Percentiles rank a stretch among this genome's conserved stretches.
phyloP scores from a whole-genome alignment of 2,329 filamentous ascomycete genomes.

The Arthrobotrys sinensis region DNA sequence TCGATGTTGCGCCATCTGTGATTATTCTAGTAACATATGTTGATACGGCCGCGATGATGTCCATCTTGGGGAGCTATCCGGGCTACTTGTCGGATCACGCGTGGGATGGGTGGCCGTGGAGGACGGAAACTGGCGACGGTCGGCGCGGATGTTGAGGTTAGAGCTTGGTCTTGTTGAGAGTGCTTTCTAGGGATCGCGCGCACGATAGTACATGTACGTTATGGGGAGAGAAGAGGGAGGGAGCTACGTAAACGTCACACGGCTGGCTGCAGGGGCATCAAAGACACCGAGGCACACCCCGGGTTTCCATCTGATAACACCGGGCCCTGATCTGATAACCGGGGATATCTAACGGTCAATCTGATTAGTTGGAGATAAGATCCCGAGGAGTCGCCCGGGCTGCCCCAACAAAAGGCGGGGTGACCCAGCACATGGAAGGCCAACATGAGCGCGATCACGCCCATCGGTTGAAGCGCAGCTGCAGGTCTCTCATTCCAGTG shows the following conservation, averaged over 20 bases:
- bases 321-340: background rate
- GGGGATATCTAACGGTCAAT: background rate
- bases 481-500: constrained; percentile 49
- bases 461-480: background rate
- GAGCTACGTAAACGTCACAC: constrained; percentile 32
- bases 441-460: constrained; percentile 8
- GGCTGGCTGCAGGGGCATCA: constrained; percentile 1
- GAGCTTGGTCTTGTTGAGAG: background rate
- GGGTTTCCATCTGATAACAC: constrained; percentile 1
- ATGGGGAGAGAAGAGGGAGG: background rate
- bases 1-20: constrained; percentile 78
- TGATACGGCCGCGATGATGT: constrained; percentile 91
- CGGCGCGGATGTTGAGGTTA: background rate
- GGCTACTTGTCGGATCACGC: background rate
- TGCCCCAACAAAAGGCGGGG: constrained; percentile 31
- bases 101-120: background rate
- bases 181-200: background rate
- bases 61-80: constrained; percentile 75
- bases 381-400: constrained; percentile 3
- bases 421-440: constrained; percentile 15
- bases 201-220: background rate
- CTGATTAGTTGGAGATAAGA: background rate
- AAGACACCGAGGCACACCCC: background rate
- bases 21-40: constrained; percentile 98
- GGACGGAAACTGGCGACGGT: constrained; percentile 9